Conservation (phyloP, 257 asterid genomes). For the Hygrophila difformis region DNA sequence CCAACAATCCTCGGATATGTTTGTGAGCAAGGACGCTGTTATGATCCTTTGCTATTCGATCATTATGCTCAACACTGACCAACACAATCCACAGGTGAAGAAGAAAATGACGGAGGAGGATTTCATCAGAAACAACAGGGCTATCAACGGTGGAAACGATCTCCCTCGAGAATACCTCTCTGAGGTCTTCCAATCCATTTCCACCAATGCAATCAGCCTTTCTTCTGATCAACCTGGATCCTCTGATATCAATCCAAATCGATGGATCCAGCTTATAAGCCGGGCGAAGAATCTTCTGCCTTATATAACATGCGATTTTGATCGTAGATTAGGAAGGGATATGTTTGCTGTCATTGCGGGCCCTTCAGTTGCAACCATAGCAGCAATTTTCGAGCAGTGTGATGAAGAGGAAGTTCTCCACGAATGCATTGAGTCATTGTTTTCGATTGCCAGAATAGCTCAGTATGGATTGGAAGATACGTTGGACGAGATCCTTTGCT, state of each 20-base stretch:
- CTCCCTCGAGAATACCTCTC: constrained; percentile 86
- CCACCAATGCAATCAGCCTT: constrained; percentile 42
- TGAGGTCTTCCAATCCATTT: constrained; percentile 74
- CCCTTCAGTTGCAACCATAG: constrained; percentile 77
- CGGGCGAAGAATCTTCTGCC: constrained; percentile 53
- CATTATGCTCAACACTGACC: constrained; percentile 94
- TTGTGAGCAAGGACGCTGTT: constrained; percentile 70
- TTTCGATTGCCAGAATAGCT: constrained; percentile 76
- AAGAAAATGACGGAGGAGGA: constrained; percentile 97
- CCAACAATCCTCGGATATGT: constrained; percentile 75
- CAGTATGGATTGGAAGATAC: constrained; percentile 82
- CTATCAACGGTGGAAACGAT: constrained; percentile 76
- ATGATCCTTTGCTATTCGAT: constrained; percentile 74
- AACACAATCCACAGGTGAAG: constrained; percentile 91
- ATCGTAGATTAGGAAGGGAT: constrained; percentile 75
- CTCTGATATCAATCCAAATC: constrained; percentile 61
- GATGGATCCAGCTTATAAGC: constrained; percentile 85
- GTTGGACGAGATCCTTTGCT: constrained; percentile 68
- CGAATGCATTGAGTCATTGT: constrained; percentile 70
- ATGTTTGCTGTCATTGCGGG: constrained; percentile 86
- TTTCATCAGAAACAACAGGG: constrained; percentile 67
- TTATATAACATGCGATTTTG: constrained; percentile 46
- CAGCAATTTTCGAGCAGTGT: constrained; percentile 72
- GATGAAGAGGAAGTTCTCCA: constrained; percentile 83
- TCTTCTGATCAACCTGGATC: constrained; percentile 28